Conservation (phyloP, 768 basidiomycete species). For the Tremella yokohamensis region DNA sequence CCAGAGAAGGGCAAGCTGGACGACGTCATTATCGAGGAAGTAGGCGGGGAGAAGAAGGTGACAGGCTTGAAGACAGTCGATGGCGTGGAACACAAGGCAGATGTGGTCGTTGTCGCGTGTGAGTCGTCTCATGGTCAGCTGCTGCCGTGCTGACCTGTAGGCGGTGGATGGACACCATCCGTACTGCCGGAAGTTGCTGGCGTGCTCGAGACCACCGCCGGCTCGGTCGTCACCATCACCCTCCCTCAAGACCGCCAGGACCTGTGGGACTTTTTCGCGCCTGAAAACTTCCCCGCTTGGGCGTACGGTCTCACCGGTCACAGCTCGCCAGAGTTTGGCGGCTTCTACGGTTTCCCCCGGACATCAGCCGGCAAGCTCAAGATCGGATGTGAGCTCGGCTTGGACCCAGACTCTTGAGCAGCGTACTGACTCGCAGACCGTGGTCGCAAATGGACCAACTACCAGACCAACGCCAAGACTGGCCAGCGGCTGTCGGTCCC, state of each 20-base stretch:
- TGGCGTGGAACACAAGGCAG: slow-evolving; percentile 15
- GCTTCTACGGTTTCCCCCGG: slow-evolving; percentile 29
- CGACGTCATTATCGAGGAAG: slow-evolving; percentile 7
- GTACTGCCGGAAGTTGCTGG: slow-evolving; percentile 15
- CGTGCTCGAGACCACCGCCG: slow-evolving; percentile 22
- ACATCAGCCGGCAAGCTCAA: slow-evolving; percentile 26
- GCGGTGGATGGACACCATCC: slow-evolving; percentile 23
- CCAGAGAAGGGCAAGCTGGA: slow-evolving; percentile 18
- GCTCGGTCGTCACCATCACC: slow-evolving; percentile 15
- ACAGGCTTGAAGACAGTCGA: slow-evolving; percentile 21
- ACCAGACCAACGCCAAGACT: slow-evolving; percentile 23
- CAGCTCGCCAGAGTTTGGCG: slow-evolving; percentile 24
- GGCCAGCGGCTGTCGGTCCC: slow-evolving; percentile 19
- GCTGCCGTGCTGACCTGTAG: neutral
- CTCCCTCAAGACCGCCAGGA: slow-evolving; percentile 19
- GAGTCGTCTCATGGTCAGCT: neutral
- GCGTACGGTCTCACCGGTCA: slow-evolving; percentile 34
- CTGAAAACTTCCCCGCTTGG: slow-evolving; percentile 29
- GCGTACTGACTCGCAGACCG: slow-evolving; percentile 15
- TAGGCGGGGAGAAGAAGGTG: slow-evolving; percentile 13
- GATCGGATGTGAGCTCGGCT: slow-evolving; percentile 17
- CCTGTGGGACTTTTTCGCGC: slow-evolving; percentile 21
- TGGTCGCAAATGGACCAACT: slow-evolving; percentile 31
- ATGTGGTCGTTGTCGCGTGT: slow-evolving; percentile 23
- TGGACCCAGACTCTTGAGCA: neutral